Percentiles rank a stretch among this genome's conserved stretches.
These are phyloP conservation scores for Umbelopsis isabellina DNA, from an alignment of 192 early-diverging fungal genomes.

Conservation along the genomic window DNA sequence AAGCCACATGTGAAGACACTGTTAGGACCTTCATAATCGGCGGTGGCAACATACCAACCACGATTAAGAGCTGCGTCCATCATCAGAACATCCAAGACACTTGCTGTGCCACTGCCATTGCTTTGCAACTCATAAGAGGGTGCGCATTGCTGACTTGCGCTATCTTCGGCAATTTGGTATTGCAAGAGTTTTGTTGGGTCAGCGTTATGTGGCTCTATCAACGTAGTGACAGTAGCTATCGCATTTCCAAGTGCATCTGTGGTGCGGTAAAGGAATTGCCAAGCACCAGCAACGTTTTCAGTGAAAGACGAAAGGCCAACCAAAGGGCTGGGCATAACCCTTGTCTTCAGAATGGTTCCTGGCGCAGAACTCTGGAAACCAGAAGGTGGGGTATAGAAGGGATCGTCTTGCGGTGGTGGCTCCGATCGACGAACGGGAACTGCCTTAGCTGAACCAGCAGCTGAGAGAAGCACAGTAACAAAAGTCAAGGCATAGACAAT, in stretches of 20 bases:
- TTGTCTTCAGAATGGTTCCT: background rate
- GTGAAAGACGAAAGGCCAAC: background rate
- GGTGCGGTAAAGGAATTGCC: constrained; percentile 23
- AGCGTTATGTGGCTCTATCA: constrained; percentile 22
- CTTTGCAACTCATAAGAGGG: background rate
- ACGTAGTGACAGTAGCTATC: constrained; percentile 10
- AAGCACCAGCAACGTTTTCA: constrained; percentile 10
- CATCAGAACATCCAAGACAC: constrained; percentile 12
- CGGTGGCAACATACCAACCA: constrained; percentile 15
- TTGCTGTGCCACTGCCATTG: background rate
- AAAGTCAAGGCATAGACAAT: no score
- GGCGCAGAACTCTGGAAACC: background rate
- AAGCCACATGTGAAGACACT: constrained; percentile 10
- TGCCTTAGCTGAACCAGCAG: no score
- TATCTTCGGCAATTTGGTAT: constrained; percentile 23
- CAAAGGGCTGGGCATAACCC: background rate
- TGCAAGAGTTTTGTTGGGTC: constrained; percentile 7
- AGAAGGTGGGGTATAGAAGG: background rate
- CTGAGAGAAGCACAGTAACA: no score
- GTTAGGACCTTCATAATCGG: constrained; percentile 22
- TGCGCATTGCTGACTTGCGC: background rate
- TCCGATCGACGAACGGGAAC: no score
- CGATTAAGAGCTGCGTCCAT: constrained; percentile 14
- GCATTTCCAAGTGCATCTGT: constrained; percentile 12
- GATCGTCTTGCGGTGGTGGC: background rate